Conservation (phyloP, 2,329 filamentous ascomycete species). For the Aspergillus puulaauensis region DNA sequence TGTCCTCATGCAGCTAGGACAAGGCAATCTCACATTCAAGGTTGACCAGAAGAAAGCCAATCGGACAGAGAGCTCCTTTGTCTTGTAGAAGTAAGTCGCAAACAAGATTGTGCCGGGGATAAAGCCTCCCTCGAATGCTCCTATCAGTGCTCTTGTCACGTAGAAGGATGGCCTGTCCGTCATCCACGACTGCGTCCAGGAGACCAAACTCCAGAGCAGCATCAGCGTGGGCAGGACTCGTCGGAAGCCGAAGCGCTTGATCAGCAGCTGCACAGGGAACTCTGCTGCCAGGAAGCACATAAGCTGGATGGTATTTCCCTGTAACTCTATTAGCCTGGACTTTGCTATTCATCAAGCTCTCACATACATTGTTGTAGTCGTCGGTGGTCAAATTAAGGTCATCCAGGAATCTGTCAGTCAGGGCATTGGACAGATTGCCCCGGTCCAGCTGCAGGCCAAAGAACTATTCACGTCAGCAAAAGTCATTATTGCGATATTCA, state of each 20-base stretch:
- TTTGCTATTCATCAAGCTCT: no score
- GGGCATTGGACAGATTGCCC: slow-evolving; percentile 36
- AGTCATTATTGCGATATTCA: no score
- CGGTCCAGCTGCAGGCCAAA: slow-evolving; percentile 35
- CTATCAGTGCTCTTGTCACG: slow-evolving; percentile 40
- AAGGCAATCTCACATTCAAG: slow-evolving; percentile 24
- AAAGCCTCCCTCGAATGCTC: slow-evolving; percentile 40
- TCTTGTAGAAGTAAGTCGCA: slow-evolving; percentile 45
- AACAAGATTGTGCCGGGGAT: slow-evolving; percentile 40
- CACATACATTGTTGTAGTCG: slow-evolving; percentile 38
- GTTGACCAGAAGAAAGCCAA: slow-evolving; percentile 47
- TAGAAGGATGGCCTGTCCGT: slow-evolving; percentile 36
- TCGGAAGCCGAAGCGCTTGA: slow-evolving; percentile 47
- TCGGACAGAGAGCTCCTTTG: slow-evolving; percentile 41
- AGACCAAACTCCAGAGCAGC: slow-evolving; percentile 47
- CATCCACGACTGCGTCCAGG: slow-evolving; percentile 35
- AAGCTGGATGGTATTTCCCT: slow-evolving; percentile 26
- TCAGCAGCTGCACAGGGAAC: slow-evolving; percentile 48
- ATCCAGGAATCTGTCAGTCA: slow-evolving; percentile 37
- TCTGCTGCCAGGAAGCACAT: slow-evolving; percentile 36
- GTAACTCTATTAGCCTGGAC: no score
- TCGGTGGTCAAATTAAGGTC: slow-evolving; percentile 36
- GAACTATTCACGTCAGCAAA: slow-evolving; percentile 20
- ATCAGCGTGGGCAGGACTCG: slow-evolving; percentile 48
- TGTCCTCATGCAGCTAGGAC: neutral